Evolutionary conservation across 2,329 filamentous ascomycete species (phyloP), one percentile per base, ranked within the genome.

Genomic region (Aquanectria penicillioides): DNA sequence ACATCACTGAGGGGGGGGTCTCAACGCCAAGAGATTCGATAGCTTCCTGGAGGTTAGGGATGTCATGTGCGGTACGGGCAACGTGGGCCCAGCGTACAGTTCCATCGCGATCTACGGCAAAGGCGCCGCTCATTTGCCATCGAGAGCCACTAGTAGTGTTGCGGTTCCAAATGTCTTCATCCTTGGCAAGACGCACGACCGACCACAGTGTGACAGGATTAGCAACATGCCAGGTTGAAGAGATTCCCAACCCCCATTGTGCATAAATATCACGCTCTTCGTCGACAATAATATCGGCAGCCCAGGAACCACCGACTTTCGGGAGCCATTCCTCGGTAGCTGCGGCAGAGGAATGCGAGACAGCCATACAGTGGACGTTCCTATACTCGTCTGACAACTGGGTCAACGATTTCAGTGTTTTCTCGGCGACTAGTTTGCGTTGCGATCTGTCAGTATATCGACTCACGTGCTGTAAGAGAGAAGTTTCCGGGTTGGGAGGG

Each of bases 81-180:
- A 74, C 56, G 25, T 77, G 74, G 25, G 61, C 62, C 70, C 71
- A 76, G 6, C 66, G 64, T 28, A 77, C 64, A 11, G 59, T 71
- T 6, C 74, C 74, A 26, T 69, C 63, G 7, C 57, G 65, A 38
- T 74, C 72, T 18, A 78, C 68, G 10, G 84, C 88, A 75, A 88
- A 92, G 23, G 83, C 85, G 23, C 89, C 89, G 40, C 83, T 80
- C 22, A 78, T 89, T 80, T 92, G 89, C 89, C 89, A 92, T 49
- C 87, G 75, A 63, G 77, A 86, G 33, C 89, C 89, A 69, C 84
- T 89, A 74, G 89, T 86, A 3, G 86, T 88, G 3, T 85, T 80
- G 20, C 84, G 75, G 70, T 89, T 89, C 82, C 85, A 89, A 63
- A 92, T 89, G 12, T 86, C 83, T 70, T 92, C 87, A 44, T 83